Percentiles rank a stretch among this genome's conserved stretches.
Conservation (phyloP, 148 eudicot species). For the Rhododendron henanense region DNA sequence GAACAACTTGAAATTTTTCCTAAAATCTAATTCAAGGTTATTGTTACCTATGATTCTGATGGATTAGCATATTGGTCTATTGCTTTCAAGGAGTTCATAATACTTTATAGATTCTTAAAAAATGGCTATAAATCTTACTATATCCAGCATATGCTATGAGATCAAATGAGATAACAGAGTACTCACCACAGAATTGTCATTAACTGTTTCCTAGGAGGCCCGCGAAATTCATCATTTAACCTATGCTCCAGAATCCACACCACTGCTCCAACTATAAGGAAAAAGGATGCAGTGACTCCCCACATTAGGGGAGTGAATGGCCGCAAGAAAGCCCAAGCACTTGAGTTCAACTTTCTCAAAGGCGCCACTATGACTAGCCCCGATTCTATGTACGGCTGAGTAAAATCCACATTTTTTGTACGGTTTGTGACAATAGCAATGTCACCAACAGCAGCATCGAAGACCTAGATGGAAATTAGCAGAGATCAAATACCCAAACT, state of each 20-base stretch:
- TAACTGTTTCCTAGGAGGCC: conserved; percentile 47
- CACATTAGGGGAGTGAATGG: conserved; percentile 52
- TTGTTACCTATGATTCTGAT: not conserved
- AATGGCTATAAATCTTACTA: not conserved
- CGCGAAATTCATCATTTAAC: conserved; percentile 43
- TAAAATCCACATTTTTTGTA: conserved; percentile 49
- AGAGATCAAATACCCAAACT: not conserved
- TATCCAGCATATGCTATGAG: not conserved
- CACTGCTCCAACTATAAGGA: conserved; percentile 45
- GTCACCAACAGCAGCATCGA: conserved; percentile 63
- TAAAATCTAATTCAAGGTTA: not conserved
- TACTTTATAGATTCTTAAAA: not conserved
- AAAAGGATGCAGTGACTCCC: conserved; percentile 42
- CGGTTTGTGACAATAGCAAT: conserved; percentile 53
- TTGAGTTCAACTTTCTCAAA: conserved; percentile 26
- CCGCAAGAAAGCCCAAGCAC: conserved; percentile 55
- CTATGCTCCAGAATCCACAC: conserved; percentile 57
- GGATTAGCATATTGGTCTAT: not conserved
- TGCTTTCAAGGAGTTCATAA: not conserved
- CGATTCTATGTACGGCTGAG: conserved; percentile 62
- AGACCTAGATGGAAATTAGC: conserved; percentile 23
- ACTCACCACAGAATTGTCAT: conserved; percentile 45
- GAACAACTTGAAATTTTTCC: not conserved
- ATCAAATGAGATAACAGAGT: not conserved
- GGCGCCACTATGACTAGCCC: conserved; percentile 47